A percentile compares a stretch with the other conserved stretches of the same genome.
phyloP scores from a whole-genome alignment of 208 protist genomes.

The Acanthamoeba quina region DNA sequence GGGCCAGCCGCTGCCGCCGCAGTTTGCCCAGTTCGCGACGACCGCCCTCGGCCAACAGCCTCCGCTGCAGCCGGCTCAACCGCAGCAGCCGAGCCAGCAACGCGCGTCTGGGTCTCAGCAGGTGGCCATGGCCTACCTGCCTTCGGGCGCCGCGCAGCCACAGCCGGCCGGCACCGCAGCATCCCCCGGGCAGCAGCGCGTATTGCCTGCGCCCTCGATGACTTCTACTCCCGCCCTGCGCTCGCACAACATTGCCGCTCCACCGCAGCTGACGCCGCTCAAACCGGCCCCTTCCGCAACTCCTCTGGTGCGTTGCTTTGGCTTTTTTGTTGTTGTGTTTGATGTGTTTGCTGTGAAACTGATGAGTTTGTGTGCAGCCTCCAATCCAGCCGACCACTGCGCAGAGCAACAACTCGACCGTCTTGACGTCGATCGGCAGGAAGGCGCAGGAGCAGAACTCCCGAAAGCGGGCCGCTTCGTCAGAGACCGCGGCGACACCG shows the following conservation, averaged over 20 bases:
- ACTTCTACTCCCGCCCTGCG: neutral
- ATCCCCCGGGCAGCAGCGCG: neutral
- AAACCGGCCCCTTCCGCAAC: neutral
- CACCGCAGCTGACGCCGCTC: neutral
- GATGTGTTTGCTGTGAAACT: neutral
- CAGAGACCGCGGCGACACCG: too few relatives aligned
- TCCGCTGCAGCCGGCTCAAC: neutral
- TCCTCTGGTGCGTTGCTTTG: neutral
- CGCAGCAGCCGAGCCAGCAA: neutral
- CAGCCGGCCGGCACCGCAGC: slow-evolving; percentile 1
- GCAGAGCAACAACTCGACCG: too few relatives aligned
- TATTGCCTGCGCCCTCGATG: neutral
- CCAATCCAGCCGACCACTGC: too few relatives aligned
- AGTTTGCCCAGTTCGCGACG: neutral
- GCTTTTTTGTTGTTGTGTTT: neutral
- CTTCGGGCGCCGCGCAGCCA: neutral
- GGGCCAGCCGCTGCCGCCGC: neutral
- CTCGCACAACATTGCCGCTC: neutral
- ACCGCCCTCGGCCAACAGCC: neutral
- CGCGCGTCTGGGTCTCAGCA: neutral
- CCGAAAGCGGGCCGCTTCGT: too few relatives aligned
- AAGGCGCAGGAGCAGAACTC: too few relatives aligned
- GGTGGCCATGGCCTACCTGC: neutral
- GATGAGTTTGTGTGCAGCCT: too few relatives aligned
- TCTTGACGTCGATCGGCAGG: too few relatives aligned